A percentile compares a stretch with the other conserved stretches of the same genome.
phyloP scores from a whole-genome alignment of 129 eudicot genomes.

The Tagetes patula region DNA sequence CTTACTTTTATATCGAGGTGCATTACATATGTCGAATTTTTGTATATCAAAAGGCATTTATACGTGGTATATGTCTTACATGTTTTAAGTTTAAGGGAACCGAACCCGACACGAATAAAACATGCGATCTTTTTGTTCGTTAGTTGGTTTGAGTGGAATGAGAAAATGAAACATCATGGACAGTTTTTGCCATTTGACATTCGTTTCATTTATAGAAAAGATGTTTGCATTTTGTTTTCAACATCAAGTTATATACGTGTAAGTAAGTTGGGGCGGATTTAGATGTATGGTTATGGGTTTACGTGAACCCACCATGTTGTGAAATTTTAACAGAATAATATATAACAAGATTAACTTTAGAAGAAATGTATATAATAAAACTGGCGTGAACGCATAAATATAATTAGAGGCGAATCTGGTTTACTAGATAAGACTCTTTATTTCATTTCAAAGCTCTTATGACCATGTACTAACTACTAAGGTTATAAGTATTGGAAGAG shows the following conservation, averaged over 20 bases:
- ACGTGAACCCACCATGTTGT: too few relatives aligned
- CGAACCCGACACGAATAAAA: constrained; percentile 19
- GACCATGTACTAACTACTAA: too few relatives aligned
- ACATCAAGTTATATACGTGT: neutral
- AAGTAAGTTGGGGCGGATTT: too few relatives aligned
- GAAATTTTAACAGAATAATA: too few relatives aligned
- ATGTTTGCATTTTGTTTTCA: neutral
- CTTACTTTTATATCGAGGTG: neutral
- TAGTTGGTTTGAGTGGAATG: constrained; percentile 20
- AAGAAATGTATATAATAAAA: too few relatives aligned
- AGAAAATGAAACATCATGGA: constrained; percentile 18
- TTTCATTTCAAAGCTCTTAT: too few relatives aligned
- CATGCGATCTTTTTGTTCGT: constrained; percentile 20
- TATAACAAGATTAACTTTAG: too few relatives aligned
- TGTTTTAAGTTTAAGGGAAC: constrained; percentile 12
- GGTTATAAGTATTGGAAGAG: too few relatives aligned
- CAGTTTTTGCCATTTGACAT: neutral
- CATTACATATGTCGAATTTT: neutral
- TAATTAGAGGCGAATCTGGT: too few relatives aligned
- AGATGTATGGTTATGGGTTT: too few relatives aligned
- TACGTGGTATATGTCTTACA: neutral
- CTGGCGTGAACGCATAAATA: too few relatives aligned
- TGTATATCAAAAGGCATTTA: neutral
- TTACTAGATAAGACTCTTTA: too few relatives aligned
- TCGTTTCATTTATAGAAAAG: neutral